Conservation (phyloP, 1,139 yeast species). For the Pichiaceae sp. region DNA sequence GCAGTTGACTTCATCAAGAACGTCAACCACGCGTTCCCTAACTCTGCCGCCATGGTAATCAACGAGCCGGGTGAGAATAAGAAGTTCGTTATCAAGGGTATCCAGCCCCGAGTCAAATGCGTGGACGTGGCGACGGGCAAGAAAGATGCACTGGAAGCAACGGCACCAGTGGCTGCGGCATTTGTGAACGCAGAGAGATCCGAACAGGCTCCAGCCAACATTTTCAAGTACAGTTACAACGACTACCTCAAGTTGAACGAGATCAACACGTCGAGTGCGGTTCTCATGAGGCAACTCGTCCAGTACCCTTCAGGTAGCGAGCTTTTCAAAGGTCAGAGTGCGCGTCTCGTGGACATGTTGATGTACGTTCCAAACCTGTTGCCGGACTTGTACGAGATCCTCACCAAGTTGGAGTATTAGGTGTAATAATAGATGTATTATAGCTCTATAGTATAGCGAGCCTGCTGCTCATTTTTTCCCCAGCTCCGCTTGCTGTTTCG, state of each 20-base stretch:
- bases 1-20: conserved; percentile 96
- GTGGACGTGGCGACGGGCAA: conserved; percentile 32
- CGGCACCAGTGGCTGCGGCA: conserved; percentile 5
- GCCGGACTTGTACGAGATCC: conserved; percentile 22
- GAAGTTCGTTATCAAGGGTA: conserved; percentile 87
- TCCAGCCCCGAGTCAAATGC: conserved; percentile 53
- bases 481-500: conserved; percentile 6
- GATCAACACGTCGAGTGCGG: conserved; percentile 28
- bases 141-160: conserved; percentile 18
- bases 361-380: conserved; percentile 27
- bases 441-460: not conserved
- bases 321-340: conserved; percentile 22
- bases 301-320: conserved; percentile 23
- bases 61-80: conserved; percentile 45
- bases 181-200: conserved; percentile 3
- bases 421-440: not conserved
- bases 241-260: conserved; percentile 25
- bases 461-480: no score
- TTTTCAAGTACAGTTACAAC: conserved; percentile 23
- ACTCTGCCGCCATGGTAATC: conserved; percentile 90
- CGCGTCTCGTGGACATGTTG: conserved; percentile 21
- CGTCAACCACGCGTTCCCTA: conserved; percentile 84
- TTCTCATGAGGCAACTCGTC: conserved; percentile 25
- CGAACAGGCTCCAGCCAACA: conserved; percentile 19
- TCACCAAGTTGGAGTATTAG: conserved; percentile 19